Evolutionary conservation across 768 basidiomycete species (phyloP), one percentile per base, ranked within the genome.

Genomic region (Boletus rubropictus): DNA sequence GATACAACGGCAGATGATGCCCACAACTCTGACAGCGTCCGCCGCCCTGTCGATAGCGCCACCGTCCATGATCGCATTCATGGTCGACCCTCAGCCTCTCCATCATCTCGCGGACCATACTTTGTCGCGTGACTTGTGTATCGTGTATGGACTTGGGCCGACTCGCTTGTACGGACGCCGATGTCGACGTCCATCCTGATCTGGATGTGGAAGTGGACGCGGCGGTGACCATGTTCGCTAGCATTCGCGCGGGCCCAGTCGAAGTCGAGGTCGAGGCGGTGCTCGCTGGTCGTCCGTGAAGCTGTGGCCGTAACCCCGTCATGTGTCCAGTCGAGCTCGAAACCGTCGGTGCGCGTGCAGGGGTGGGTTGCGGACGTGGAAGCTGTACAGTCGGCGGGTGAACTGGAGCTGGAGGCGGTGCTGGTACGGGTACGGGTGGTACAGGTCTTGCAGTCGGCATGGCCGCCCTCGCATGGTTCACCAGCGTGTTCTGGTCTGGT

Each of bases 31-130:
- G 72, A 42, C 81, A 82, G 9, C 22, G 40, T 5, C 73, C 76
- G 0, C 68, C 70, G 0, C 78, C 79, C 2, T 58, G 1, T 0
- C 71, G 65, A 32, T 72, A 71, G 21, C 54, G 61, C 80, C 81
- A 83, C 0, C n/a, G 40, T 38, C 62, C 64, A 14, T 15, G 14
- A 3, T 72, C 65, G 10, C 84, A 86, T 3, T 80, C 72, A 55
- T 85, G 84, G 48, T 79, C 73, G 5, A 66, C 62, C 8, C 79
- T 63, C 33, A 85, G 64, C 4, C 67, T 48, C 1, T 69, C 70
- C 40, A 66, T 67, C 53, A 58, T 66, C 34, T 63, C 54, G 11
- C 33, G 54, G 3, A 75, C 62, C 39, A 62, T 52, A 27, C 49
- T 48, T 21, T 54, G 52, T 25, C 59, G 54, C 40, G 8, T 34